These are phyloP conservation scores for Phytophthora chlamydospora DNA, from an alignment of 352 stramenopile species.

Conservation along the genomic window DNA sequence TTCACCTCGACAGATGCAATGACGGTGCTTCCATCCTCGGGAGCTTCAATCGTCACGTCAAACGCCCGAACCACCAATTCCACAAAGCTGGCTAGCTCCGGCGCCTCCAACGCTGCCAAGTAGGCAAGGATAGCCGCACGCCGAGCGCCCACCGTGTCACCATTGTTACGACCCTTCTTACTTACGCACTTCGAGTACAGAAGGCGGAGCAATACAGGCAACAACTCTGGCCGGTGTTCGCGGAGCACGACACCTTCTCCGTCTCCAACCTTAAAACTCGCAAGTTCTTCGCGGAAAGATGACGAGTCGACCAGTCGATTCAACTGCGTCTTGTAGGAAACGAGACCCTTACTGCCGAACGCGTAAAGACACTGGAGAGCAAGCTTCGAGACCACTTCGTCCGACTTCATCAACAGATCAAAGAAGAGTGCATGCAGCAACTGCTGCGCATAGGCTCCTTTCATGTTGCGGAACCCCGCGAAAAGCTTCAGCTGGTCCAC, in stretches of 20 bases:
- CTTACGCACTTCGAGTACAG: slow-evolving; percentile 92
- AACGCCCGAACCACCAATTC: slow-evolving; percentile 91
- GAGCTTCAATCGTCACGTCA: slow-evolving; percentile 52
- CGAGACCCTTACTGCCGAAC: slow-evolving; percentile 83
- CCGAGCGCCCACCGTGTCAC: slow-evolving; percentile 85
- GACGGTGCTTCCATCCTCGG: slow-evolving; percentile 16
- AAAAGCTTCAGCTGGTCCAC: slow-evolving; percentile 87
- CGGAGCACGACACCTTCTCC: slow-evolving; percentile 71
- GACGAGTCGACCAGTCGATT: slow-evolving; percentile 79
- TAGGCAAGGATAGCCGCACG: slow-evolving; percentile 91
- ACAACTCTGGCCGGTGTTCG: slow-evolving; percentile 78
- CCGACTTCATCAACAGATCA: slow-evolving; percentile 90
- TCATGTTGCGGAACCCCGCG: slow-evolving; percentile 86
- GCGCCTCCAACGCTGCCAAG: slow-evolving; percentile 73
- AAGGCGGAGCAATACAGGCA: slow-evolving; percentile 89
- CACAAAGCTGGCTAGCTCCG: slow-evolving; percentile 88
- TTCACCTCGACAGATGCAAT: slow-evolving; percentile 20
- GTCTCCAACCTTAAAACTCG: slow-evolving; percentile 86
- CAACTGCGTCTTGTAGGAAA: slow-evolving; percentile 88
- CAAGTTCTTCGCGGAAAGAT: slow-evolving; percentile 91
- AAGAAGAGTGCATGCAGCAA: slow-evolving; percentile 88
- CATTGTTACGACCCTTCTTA: slow-evolving; percentile 83
- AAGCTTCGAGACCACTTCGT: slow-evolving; percentile 86
- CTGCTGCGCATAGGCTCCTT: slow-evolving; percentile 78
- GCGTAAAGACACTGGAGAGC: slow-evolving; percentile 87